Conservation (phyloP, 768 basidiomycete genomes). For the Tubosaeta sp. region DNA sequence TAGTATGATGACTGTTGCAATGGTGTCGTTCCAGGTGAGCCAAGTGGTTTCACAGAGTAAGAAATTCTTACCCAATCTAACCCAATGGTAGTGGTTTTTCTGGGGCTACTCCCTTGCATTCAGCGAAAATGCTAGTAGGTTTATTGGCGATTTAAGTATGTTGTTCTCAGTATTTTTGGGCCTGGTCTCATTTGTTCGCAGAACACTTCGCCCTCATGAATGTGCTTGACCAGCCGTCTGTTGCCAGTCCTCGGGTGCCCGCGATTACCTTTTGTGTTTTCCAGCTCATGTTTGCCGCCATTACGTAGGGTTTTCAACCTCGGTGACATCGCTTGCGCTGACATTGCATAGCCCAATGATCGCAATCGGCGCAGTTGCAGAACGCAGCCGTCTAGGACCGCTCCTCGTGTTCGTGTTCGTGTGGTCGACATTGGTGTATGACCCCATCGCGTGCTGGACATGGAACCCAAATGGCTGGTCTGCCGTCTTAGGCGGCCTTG, state of each 20-base stretch:
- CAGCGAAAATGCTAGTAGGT: constrained; percentile 67
- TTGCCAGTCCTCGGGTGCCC: constrained; percentile 68
- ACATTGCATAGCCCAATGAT: constrained; percentile 61
- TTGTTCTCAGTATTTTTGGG: constrained; percentile 1
- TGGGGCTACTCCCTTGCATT: constrained; percentile 96
- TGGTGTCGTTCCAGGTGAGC: constrained; percentile 80
- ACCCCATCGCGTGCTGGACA: constrained; percentile 95
- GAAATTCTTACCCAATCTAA: constrained; percentile 26
- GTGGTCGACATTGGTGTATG: constrained; percentile 88
- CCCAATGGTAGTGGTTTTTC: constrained; percentile 99
- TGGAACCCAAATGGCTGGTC: constrained; percentile 86
- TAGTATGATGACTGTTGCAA: constrained; percentile 69
- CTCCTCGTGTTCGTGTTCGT: constrained; percentile 84
- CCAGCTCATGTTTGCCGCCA: constrained; percentile 88
- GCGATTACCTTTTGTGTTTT: constrained; percentile 77
- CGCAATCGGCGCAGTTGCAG: constrained; percentile 89
- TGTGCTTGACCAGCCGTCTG: constrained; percentile 72
- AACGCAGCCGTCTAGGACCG: constrained; percentile 82
- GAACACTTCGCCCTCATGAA: constrained; percentile 80
- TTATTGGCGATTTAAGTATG: constrained; percentile 82
- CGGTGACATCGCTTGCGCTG: constrained; percentile 8
- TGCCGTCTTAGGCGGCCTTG: constrained; percentile 73
- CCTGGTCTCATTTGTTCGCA: constrained; percentile 25
- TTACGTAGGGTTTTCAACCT: constrained; percentile 53
- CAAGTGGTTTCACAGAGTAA: constrained; percentile 38